Conservation (phyloP, 2,329 filamentous ascomycete genomes). For the Calonectria hawksworthii region DNA sequence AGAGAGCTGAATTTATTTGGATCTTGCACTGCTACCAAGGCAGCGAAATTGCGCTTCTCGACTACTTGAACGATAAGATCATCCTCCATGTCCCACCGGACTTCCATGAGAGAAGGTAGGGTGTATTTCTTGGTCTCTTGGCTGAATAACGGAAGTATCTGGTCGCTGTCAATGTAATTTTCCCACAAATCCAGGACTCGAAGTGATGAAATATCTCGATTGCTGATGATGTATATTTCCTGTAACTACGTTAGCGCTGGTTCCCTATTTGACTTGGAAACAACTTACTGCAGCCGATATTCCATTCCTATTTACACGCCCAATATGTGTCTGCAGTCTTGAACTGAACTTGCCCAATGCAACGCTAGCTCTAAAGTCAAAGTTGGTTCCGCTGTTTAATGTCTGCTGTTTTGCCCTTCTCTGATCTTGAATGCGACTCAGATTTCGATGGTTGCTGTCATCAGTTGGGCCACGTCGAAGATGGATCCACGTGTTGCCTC, state of each 20-base stretch:
- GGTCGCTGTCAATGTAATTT: background rate
- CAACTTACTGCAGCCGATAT: background rate
- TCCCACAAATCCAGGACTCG: background rate
- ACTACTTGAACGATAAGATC: background rate
- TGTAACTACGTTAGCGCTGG: background rate
- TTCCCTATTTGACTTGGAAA: background rate
- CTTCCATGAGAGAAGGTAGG: background rate
- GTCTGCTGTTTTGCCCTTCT: background rate
- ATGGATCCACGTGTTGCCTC: background rate
- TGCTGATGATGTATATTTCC: constrained; percentile 8
- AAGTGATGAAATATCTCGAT: background rate
- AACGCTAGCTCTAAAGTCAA: background rate
- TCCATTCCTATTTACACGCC: background rate
- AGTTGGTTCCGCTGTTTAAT: background rate
- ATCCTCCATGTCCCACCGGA: background rate
- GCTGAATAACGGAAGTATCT: background rate
- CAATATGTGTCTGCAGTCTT: background rate
- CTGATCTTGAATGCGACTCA: background rate
- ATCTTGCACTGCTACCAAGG: background rate
- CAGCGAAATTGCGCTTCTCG: background rate
- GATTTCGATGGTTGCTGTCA: background rate
- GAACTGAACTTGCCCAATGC: background rate
- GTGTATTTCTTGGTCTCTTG: background rate
- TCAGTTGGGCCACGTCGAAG: background rate
- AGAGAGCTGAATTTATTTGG: background rate